Evolutionary conservation across 345 rosid species (phyloP), one percentile per base, ranked within the genome.

Genomic region (Eucalyptus grandis): DNA sequence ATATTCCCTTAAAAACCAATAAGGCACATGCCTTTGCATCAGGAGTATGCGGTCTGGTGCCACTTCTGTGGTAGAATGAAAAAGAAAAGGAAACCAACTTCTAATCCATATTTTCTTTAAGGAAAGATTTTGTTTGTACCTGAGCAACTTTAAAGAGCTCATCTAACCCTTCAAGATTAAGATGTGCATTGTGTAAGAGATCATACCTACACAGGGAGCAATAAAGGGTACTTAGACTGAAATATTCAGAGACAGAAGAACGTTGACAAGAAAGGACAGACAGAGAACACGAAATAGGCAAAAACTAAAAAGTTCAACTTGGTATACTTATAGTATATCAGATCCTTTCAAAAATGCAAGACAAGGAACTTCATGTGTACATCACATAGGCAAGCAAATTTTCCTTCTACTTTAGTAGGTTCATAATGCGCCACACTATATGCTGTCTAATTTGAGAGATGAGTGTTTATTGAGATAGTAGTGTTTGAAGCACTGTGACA

Each of bases 111-210:
- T 51, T 14, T 56, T 80, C 12, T 54, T 54, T 40, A 31, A 22
- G 72, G 37, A 14, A 83, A 86, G 40, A 26, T 51, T 86, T 49
- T 72, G 46, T 81, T 77, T 86, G 89, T 93, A 96, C 99, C 99
- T 96, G 99, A 89, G 98, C 97, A 94, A 98, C 96, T 92, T 95
- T 96, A 93, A 97, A 97, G 91, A 98, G 99, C 92, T 96, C 96
- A 58, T 96, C 96, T 92, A 98, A 90, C 72, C 97, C 98, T 90
- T 96, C 95, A 85, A 98, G 92, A 92, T 96, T 93, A 91, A 98
- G 99, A 93, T 98, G 99, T 89, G 97, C 96, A 92, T 98, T 98
- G 93, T 97, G 99, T 94, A 98, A 92, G 85, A 98, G 96, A 93
- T 98, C 99, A 89, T 97, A 98, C 92, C 99, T 98, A 92, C 91